Base-by-base conservation (phyloP, 352 stramenopile genomes). In the Phytophthora boehmeriae region DNA sequence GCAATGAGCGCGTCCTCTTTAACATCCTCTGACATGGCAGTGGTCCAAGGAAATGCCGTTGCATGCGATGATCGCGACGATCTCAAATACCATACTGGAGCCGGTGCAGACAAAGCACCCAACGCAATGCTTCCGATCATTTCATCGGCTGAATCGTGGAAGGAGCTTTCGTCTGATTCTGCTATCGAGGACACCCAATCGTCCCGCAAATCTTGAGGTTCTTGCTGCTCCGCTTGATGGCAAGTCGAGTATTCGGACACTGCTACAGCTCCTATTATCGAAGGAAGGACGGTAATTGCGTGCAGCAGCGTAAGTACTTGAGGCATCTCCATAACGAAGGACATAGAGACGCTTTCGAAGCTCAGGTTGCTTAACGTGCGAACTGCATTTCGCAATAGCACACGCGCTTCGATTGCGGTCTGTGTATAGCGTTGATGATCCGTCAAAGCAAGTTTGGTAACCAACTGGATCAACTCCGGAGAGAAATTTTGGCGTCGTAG, bases 1-100 rank as follows among this genome's bases (percentile, higher is more conserved):
- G 80, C 64, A 14, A 92, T 47, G 0, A 94, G 63, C 10, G 80
- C 76, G 27, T 92, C 82, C 42, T 94, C 80, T 25, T 85, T 85
- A 35, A 78, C 66, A 25, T 89, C 76, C 36, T 86, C 80, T 20
- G 56, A 70, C 50, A 78, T 68, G 3, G 63, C 55, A 0, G 32
- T 54, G 3, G 59, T 69, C 65, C 65, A 73, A 10, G 65, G 65
- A 32, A 73, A 73, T 14, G 52, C 14, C 8, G 47, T 47, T 19
- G 13, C n/a, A 48, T 56, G 19, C 17, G n/a, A 46, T 16, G 46
- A 30, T 22, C 17, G 34, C 10, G 58, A 59, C 9, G 61, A 48
- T 5, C 25, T 51, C 27, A 67, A 27, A 17, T 73, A 73, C 65
- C 65, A 73, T 6, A 64, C 22, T 16, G 53, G 43, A 39, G 45